Percentiles rank a stretch among this genome's conserved stretches.
Evolutionary conservation across 177 flowering plant genomes (phyloP).

Genomic region (Vitis hybrid): DNA sequence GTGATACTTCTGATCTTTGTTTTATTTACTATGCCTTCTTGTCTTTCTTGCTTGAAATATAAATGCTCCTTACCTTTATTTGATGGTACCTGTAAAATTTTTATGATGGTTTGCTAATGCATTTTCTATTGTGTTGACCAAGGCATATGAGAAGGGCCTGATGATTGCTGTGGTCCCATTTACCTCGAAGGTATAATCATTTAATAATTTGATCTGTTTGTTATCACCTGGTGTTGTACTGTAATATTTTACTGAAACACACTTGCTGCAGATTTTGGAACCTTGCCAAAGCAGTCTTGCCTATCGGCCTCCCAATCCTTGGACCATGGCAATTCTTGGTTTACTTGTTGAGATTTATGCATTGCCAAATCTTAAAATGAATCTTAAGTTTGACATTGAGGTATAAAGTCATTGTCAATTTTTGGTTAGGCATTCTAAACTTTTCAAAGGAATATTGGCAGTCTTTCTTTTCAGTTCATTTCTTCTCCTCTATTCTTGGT

Average conservation of each 20-base stretch:
- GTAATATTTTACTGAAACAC: neutral
- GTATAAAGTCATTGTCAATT: constrained; percentile 26
- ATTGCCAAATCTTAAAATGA: constrained; percentile 94
- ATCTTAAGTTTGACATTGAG: constrained; percentile 97
- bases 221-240: neutral
- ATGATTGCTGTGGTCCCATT: constrained; percentile 99
- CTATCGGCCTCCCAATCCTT: constrained; percentile 97
- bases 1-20: constrained; percentile 23
- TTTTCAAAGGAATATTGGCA: neutral
- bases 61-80: neutral
- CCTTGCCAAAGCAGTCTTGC: constrained; percentile 89
- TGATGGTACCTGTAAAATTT: no score
- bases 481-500: neutral
- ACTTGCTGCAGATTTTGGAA: constrained; percentile 69
- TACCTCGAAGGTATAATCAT: constrained; percentile 78
- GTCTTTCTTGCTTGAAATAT: neutral
- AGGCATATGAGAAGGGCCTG: constrained; percentile 97
- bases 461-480: neutral
- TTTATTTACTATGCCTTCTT: neutral
- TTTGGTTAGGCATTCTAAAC: no score
- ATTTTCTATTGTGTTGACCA: constrained; percentile 12
- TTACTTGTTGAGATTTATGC: constrained; percentile 90
- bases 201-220: neutral
- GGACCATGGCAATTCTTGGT: constrained; percentile 96
- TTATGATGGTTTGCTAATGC: neutral